phyloP scores from a whole-genome alignment of 2,329 filamentous ascomycete genomes.

The Xylaria sp. region DNA sequence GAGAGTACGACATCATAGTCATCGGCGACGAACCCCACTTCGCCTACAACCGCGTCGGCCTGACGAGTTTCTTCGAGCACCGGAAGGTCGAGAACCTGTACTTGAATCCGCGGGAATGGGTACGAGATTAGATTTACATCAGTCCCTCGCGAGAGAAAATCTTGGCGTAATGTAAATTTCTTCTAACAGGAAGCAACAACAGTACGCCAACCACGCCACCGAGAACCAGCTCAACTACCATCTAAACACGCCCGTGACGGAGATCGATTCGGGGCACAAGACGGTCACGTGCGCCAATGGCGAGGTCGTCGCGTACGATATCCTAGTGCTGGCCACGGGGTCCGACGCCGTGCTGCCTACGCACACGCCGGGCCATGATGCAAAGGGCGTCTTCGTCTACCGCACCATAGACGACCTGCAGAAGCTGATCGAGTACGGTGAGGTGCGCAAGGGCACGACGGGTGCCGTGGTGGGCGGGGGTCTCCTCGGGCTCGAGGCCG shows the following conservation, averaged over 20 bases:
- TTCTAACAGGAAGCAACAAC: background rate
- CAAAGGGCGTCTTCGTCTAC: constrained; percentile 88
- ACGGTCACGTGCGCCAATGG: constrained; percentile 76
- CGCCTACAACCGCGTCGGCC: constrained; percentile 89
- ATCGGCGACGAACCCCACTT: constrained; percentile 89
- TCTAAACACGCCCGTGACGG: constrained; percentile 77
- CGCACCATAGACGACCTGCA: constrained; percentile 85
- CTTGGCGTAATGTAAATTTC: background rate
- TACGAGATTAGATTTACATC: constrained; percentile 48
- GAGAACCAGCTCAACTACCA: constrained; percentile 78
- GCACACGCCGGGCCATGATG: constrained; percentile 80
- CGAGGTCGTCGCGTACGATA: constrained; percentile 76
- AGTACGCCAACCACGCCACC: constrained; percentile 72
- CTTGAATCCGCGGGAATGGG: constrained; percentile 85
- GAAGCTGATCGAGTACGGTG: constrained; percentile 77
- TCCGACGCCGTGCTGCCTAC: constrained; percentile 80
- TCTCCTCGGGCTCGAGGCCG: constrained; percentile 85
- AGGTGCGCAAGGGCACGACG: constrained; percentile 71
- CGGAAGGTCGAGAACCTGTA: constrained; percentile 88
- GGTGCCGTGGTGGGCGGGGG: constrained; percentile 87
- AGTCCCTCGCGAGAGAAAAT: background rate
- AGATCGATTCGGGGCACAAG: constrained; percentile 72
- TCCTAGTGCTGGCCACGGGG: constrained; percentile 85
- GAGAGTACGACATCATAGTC: constrained; percentile 83
- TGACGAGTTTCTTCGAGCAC: constrained; percentile 90